Evolutionary conservation across 345 rosid genomes (phyloP).

Genomic region (Mallotus nudiflorus): DNA sequence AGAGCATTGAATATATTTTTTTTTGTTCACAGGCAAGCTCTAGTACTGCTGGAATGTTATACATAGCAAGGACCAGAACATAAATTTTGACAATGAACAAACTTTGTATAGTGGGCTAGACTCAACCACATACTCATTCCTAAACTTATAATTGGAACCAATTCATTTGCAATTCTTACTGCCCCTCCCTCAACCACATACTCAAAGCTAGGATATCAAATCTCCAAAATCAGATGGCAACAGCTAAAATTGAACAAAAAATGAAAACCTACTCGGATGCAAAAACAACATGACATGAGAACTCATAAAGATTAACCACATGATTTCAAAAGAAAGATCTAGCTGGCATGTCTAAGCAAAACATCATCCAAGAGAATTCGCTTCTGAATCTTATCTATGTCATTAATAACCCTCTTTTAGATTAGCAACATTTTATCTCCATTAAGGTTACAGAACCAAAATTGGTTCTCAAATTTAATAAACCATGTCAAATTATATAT

Average conservation of each 20-base stretch:
- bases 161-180: not conserved
- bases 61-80: not conserved
- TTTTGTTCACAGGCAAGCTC: not conserved
- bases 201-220: not conserved
- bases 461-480: not conserved
- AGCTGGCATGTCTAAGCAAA: not conserved
- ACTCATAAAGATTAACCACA: not conserved
- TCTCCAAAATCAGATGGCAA: not conserved
- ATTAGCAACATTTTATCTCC: not conserved
- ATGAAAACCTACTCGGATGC: not conserved
- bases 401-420: not conserved
- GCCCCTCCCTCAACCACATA: not conserved
- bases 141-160: too few relatives aligned
- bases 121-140: not conserved
- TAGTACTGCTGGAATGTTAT: not conserved
- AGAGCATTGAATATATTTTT: not conserved
- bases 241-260: not conserved
- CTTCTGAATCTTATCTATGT: not conserved
- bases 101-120: not conserved
- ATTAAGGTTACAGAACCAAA: not conserved
- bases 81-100: not conserved
- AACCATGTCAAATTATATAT: not conserved
- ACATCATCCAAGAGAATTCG: not conserved
- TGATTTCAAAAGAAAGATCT: slow-evolving; percentile 14
- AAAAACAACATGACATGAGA: not conserved